Percentiles rank a stretch among this genome's conserved stretches.
These are phyloP conservation scores for Ramaria rubella DNA, from an alignment of 768 basidiomycete species.

Conservation along the genomic window DNA sequence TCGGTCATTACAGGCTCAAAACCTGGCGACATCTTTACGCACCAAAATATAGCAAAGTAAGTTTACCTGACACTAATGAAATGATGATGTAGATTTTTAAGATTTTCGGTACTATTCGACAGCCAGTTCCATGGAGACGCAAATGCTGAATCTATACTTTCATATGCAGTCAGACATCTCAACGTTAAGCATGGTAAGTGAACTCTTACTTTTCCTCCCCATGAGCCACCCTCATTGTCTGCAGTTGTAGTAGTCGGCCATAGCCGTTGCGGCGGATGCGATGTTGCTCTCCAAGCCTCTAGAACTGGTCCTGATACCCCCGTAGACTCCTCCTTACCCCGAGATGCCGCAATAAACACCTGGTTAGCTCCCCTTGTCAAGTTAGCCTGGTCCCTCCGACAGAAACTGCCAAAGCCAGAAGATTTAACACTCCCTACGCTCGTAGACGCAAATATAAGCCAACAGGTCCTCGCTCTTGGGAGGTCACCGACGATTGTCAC, in stretches of 20 bases:
- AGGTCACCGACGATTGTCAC: not conserved
- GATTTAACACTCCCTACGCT: slow-evolving; percentile 24
- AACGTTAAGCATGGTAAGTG: not conserved
- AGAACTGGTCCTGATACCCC: not conserved
- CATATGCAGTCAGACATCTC: not conserved
- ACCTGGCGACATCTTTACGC: slow-evolving; percentile 1
- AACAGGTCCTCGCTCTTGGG: slow-evolving; percentile 20
- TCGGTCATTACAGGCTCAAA: not conserved
- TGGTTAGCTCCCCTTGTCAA: slow-evolving; percentile 68
- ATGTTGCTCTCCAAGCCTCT: not conserved
- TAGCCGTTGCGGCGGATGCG: not conserved
- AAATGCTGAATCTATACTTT: not conserved
- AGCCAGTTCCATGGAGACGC: not conserved
- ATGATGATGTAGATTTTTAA: no score
- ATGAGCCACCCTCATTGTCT: not conserved
- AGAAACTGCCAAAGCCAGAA: slow-evolving; percentile 23
- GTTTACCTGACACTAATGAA: not conserved
- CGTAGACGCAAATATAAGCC: slow-evolving; percentile 48
- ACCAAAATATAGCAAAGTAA: not conserved
- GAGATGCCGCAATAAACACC: slow-evolving; percentile 46
- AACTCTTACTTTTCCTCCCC: not conserved
- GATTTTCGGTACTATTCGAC: not conserved
- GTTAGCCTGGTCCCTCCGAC: slow-evolving; percentile 43
- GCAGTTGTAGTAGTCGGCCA: slow-evolving; percentile 4
- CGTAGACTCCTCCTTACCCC: not conserved